Conservation (phyloP, 352 stramenopile genomes). For the Phytophthora melonis region DNA sequence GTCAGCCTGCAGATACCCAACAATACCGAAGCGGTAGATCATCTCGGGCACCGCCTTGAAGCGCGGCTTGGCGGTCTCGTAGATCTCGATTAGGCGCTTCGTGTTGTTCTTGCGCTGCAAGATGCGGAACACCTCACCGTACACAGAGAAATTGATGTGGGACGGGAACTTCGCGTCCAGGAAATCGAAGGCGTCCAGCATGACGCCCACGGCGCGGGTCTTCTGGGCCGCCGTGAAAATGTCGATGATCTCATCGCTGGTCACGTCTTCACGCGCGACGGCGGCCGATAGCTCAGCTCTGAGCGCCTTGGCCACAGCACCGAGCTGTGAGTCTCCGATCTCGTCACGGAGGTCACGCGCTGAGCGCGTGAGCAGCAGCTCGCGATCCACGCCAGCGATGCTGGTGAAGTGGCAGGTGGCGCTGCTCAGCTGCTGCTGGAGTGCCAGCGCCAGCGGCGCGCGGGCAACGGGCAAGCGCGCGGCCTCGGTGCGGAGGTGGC, state of each 20-base stretch:
- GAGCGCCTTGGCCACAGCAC: constrained; percentile 50
- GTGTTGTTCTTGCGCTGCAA: constrained; percentile 45
- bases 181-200: constrained; percentile 63
- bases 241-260: constrained; percentile 58
- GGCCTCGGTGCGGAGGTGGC: constrained; percentile 43
- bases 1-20: constrained; percentile 59
- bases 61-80: constrained; percentile 50
- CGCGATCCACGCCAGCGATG: constrained; percentile 55
- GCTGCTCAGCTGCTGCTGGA: constrained; percentile 17
- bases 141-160: constrained; percentile 69
- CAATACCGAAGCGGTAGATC: constrained; percentile 77
- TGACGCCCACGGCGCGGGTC: constrained; percentile 50
- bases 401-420: constrained; percentile 46
- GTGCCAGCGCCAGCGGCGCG: constrained; percentile 16
- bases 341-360: constrained; percentile 48
- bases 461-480: constrained; percentile 20
- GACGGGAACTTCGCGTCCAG: constrained; percentile 52
- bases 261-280: constrained; percentile 47
- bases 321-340: constrained; percentile 43
- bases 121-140: constrained; percentile 68
- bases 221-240: constrained; percentile 67
- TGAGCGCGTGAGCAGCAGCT: constrained; percentile 53
- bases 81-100: constrained; percentile 59
- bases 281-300: constrained; percentile 45
- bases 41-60: constrained; percentile 69